Evolutionary conservation across 352 stramenopile species (phyloP).

Genomic region (Phytophthora macrochlamydospora): DNA sequence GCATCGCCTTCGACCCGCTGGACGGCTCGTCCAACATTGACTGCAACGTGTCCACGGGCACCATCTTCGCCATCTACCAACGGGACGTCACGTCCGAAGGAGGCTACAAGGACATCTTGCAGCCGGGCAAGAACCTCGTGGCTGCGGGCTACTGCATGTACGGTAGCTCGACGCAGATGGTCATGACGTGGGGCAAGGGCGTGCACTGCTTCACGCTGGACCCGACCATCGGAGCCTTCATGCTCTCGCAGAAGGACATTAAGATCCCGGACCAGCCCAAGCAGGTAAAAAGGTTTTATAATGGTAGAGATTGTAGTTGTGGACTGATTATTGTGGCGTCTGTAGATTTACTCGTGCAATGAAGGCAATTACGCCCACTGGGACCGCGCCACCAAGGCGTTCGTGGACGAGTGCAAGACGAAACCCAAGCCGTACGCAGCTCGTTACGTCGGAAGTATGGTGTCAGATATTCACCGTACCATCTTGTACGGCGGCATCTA

Average conservation of each 20-base stretch:
- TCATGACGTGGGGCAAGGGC: slow-evolving; percentile 95
- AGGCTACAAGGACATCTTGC: slow-evolving; percentile 93
- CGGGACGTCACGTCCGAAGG: slow-evolving; percentile 56
- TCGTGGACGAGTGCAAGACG: slow-evolving; percentile 89
- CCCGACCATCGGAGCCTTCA: slow-evolving; percentile 98
- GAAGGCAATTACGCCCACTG: slow-evolving; percentile 97
- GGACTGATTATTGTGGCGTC: neutral
- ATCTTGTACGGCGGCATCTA: slow-evolving; percentile 99
- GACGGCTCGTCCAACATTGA: slow-evolving; percentile 99
- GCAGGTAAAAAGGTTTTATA: slow-evolving; percentile 40
- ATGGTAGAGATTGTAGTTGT: neutral
- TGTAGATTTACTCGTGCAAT: slow-evolving; percentile 97
- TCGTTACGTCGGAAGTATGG: slow-evolving; percentile 98
- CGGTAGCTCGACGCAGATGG: slow-evolving; percentile 96
- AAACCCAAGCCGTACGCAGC: slow-evolving; percentile 73
- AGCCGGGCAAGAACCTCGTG: slow-evolving; percentile 93
- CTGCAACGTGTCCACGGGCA: slow-evolving; percentile 99
- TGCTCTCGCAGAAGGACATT: slow-evolving; percentile 96
- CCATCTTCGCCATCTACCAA: slow-evolving; percentile 99
- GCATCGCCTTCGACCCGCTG: slow-evolving; percentile 98
- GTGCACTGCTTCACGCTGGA: slow-evolving; percentile 98
- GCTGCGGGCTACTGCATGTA: slow-evolving; percentile 99
- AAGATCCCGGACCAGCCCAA: slow-evolving; percentile 92
- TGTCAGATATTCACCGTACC: slow-evolving; percentile 98
- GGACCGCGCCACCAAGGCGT: slow-evolving; percentile 92